Conservation (phyloP, 805 yeast genomes). For the Jamesozyma hellenica region DNA sequence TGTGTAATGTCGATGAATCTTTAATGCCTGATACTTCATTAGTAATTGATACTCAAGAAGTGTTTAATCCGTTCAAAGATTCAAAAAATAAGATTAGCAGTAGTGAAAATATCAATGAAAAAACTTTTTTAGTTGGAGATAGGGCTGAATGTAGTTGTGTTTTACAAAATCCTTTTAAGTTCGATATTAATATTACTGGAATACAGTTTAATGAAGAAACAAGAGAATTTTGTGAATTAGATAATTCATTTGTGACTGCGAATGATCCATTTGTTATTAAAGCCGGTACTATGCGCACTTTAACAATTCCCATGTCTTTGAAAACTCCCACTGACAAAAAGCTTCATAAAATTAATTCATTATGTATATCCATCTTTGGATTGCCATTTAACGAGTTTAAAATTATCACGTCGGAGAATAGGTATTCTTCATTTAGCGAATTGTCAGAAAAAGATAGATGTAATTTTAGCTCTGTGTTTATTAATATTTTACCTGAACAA, state of each 20-base stretch:
- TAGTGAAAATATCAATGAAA: neutral
- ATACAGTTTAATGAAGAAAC: conserved; percentile 32
- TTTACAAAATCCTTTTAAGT: conserved; percentile 72
- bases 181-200: conserved; percentile 52
- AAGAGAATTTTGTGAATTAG: conserved; percentile 19
- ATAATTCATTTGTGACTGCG: conserved; percentile 8
- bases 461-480: conserved; percentile 3
- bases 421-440: neutral
- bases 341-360: conserved; percentile 8
- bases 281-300: conserved; percentile 30
- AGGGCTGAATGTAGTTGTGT: conserved; percentile 44
- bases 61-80: conserved; percentile 47
- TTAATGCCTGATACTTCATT: conserved; percentile 6
- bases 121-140: conserved; percentile 45
- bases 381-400: conserved; percentile 12
- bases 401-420: conserved; percentile 11
- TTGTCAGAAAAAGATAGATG: neutral
- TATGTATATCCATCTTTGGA: conserved; percentile 19
- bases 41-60: conserved; percentile 30
- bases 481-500: conserved; percentile 23
- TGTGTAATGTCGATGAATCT: conserved; percentile 1
- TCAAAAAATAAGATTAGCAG: conserved; percentile 14
- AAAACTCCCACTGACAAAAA: conserved; percentile 11
- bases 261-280: conserved; percentile 28
- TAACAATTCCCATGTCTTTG: conserved; percentile 26